These are phyloP conservation scores for Chimonanthus praecox DNA, from an alignment of 164 flowering plant species.

Conservation along the genomic window DNA sequence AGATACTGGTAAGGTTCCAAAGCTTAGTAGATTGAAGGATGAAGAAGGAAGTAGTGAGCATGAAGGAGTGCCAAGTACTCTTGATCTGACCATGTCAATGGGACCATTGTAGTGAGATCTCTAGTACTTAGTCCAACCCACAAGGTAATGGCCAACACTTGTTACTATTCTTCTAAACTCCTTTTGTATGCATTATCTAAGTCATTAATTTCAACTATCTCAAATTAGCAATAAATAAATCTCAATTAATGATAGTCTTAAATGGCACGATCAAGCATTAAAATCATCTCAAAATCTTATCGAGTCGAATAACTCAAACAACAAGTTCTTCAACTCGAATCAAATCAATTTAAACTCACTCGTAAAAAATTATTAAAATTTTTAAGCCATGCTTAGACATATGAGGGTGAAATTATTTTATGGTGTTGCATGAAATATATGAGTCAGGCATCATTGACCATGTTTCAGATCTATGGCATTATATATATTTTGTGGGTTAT, in stretches of 20 bases:
- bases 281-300: background rate
- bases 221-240: background rate
- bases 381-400: background rate
- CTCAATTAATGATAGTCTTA: background rate
- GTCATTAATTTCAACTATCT: background rate
- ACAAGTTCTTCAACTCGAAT: too few relatives aligned
- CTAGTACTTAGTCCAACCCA: slow-evolving; percentile 47
- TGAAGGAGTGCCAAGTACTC: slow-evolving; percentile 53
- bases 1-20: slow-evolving; percentile 2
- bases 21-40: slow-evolving; percentile 30
- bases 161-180: slow-evolving; percentile 13
- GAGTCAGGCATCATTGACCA: background rate
- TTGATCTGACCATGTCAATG: slow-evolving; percentile 88
- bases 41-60: slow-evolving; percentile 16
- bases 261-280: background rate
- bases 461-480: background rate
- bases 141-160: slow-evolving; percentile 20
- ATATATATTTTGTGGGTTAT: background rate
- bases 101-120: slow-evolving; percentile 71
- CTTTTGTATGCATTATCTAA: slow-evolving; percentile 6
- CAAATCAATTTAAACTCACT: too few relatives aligned
- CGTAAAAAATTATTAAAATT: too few relatives aligned
- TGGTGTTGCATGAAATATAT: too few relatives aligned
- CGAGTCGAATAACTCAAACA: background rate
- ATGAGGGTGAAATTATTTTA: background rate